phyloP scores from a whole-genome alignment of 2,329 filamentous ascomycete species.

The Albifimbria verrucaria region DNA sequence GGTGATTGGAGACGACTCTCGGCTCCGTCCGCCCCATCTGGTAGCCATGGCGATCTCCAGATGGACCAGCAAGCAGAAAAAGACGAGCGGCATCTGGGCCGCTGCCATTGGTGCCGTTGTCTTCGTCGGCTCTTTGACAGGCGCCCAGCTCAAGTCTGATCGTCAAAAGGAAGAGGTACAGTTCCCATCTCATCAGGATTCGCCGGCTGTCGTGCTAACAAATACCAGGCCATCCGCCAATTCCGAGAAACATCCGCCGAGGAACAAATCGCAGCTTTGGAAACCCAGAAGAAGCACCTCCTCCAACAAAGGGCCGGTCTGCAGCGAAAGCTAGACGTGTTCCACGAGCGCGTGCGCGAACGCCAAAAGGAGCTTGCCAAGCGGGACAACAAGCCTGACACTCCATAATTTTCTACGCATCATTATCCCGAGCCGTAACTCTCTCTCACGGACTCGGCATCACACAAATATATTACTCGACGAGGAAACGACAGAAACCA shows the following conservation, averaged over 20 bases:
- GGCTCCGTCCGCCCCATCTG: neutral
- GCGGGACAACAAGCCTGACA: conserved; percentile 8
- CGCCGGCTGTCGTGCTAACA: too few species aligned
- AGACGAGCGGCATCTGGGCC: conserved; percentile 35
- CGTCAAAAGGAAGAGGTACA: conserved; percentile 43
- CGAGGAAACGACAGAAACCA: neutral
- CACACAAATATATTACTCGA: neutral
- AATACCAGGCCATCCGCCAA: conserved; percentile 30
- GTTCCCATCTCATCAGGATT: too few species aligned
- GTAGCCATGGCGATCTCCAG: conserved; percentile 10
- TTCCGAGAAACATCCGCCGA: conserved; percentile 36
- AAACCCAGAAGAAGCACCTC: conserved; percentile 37
- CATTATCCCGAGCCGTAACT: too few species aligned
- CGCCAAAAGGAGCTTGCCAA: conserved; percentile 26
- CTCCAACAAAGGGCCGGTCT: conserved; percentile 34
- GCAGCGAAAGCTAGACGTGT: conserved; percentile 38
- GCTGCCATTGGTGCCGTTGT: conserved; percentile 43
- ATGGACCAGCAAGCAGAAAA: conserved; percentile 29
- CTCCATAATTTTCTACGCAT: too few species aligned
- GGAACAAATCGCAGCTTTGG: conserved; percentile 43
- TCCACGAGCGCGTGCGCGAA: conserved; percentile 36
- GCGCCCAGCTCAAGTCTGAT: conserved; percentile 46
- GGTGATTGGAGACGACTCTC: conserved; percentile 12
- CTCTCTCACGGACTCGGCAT: too few species aligned
- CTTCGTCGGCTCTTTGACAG: conserved; percentile 44